Evolutionary conservation across 768 basidiomycete genomes (phyloP).

Genomic region (Neoboletus brunneissimus): DNA sequence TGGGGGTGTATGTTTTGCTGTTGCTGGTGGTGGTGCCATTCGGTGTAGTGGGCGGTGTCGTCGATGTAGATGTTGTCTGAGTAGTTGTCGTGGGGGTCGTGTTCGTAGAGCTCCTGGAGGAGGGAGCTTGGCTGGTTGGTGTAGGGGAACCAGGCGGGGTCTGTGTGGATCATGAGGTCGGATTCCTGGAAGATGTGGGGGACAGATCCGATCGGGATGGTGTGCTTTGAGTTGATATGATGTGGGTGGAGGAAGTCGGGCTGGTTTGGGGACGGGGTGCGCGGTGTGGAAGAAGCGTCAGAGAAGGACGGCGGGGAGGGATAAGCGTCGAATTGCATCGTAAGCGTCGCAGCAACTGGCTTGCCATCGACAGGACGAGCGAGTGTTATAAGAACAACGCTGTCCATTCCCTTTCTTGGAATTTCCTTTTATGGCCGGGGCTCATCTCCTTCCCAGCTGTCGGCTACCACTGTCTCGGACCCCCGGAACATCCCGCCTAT

Average conservation of each 20-base stretch:
- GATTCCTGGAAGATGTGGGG: slow-evolving; percentile 51
- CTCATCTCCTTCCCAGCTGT: slow-evolving; percentile 36
- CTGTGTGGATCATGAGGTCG: slow-evolving; percentile 37
- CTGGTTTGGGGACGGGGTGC: slow-evolving; percentile 66
- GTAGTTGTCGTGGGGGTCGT: slow-evolving; percentile 44
- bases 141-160: slow-evolving; percentile 38
- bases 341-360: slow-evolving; percentile 23
- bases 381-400: slow-evolving; percentile 36
- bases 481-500: slow-evolving; percentile 33
- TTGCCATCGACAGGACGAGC: slow-evolving; percentile 6
- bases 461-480: slow-evolving; percentile 35
- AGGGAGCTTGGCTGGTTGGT: slow-evolving; percentile 46
- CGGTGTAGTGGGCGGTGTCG: slow-evolving; percentile 34
- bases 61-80: slow-evolving; percentile 35
- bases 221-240: slow-evolving; percentile 37
- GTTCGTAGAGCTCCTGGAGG: slow-evolving; percentile 71
- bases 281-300: slow-evolving; percentile 64
- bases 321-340: slow-evolving; percentile 62
- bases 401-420: slow-evolving; percentile 22
- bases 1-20: slow-evolving; percentile 28
- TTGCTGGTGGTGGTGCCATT: slow-evolving; percentile 37
- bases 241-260: slow-evolving; percentile 32
- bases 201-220: slow-evolving; percentile 40
- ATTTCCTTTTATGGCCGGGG: slow-evolving; percentile 26
- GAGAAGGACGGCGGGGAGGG: slow-evolving; percentile 51